These are phyloP conservation scores for Fusarium caatingaense DNA, from an alignment of 2,329 filamentous ascomycete genomes.

Conservation along the genomic window DNA sequence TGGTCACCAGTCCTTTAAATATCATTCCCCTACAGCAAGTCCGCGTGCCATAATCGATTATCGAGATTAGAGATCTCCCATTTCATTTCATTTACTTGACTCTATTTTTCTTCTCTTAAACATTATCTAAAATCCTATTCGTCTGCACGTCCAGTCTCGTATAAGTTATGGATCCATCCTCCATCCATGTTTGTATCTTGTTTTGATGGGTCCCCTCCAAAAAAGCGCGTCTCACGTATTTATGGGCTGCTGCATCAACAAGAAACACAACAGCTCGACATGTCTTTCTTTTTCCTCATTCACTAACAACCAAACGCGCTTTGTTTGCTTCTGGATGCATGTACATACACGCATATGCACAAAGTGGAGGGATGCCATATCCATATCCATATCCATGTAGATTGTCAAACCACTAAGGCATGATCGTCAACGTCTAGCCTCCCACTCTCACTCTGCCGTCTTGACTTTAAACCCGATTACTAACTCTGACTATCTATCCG, in stretches of 20 bases:
- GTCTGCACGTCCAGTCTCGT: constrained; percentile 10
- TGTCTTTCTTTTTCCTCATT: constrained; percentile 22
- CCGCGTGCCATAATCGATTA: constrained; percentile 34
- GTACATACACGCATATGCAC: neutral
- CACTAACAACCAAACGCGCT: constrained; percentile 13
- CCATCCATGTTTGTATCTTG: constrained; percentile 25
- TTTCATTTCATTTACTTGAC: neutral
- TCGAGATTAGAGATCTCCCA: constrained; percentile 16
- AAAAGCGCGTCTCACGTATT: constrained; percentile 32
- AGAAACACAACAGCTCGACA: constrained; percentile 31
- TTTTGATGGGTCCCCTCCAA: constrained; percentile 36
- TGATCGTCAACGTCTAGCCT: neutral
- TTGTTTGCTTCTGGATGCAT: neutral
- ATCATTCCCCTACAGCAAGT: constrained; percentile 20
- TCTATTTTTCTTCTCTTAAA: neutral
- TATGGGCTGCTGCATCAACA: constrained; percentile 32
- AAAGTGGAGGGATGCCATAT: neutral
- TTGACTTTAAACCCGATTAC: constrained; percentile 3
- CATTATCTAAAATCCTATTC: neutral
- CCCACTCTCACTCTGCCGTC: neutral
- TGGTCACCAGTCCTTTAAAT: constrained; percentile 30
- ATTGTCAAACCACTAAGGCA: constrained; percentile 7
- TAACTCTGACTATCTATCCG: neutral
- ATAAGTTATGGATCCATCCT: constrained; percentile 28
- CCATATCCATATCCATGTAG: neutral